Evolutionary conservation across 805 yeast genomes (phyloP).

Genomic region (Saccharomycopsis babjevae): DNA sequence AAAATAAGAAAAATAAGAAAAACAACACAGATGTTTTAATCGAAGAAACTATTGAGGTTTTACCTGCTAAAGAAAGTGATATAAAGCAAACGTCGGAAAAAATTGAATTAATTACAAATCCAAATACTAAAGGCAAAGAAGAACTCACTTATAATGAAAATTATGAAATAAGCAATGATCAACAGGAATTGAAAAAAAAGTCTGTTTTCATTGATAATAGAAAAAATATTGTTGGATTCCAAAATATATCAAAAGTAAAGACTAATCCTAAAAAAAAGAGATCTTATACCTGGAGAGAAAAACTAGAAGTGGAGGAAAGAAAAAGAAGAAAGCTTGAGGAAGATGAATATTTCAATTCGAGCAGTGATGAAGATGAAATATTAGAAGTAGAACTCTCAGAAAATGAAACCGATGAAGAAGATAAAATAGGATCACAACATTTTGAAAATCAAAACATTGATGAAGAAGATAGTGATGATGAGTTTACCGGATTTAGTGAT

Average conservation of each 20-base stretch:
- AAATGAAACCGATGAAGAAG: constrained; percentile 14
- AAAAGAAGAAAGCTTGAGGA: constrained; percentile 41
- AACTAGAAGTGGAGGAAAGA: constrained; percentile 37
- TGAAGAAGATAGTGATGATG: constrained; percentile 16
- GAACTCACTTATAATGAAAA: neutral
- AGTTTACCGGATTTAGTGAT: constrained; percentile 14
- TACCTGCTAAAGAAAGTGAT: neutral
- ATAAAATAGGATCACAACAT: neutral
- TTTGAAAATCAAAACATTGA: constrained; percentile 13
- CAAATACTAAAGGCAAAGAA: neutral
- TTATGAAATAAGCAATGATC: constrained; percentile 14
- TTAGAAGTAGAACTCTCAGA: constrained; percentile 3
- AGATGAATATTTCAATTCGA: constrained; percentile 46
- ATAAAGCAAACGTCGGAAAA: neutral
- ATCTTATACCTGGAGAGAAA: constrained; percentile 67
- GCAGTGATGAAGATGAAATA: constrained; percentile 23
- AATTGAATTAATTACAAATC: neutral
- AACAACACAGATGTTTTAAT: constrained; percentile 21
- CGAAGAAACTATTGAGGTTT: neutral
- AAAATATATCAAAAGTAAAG: constrained; percentile 38
- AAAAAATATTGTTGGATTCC: constrained; percentile 60
- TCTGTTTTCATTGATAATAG: constrained; percentile 62
- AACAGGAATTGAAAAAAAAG: constrained; percentile 21
- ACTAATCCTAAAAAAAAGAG: constrained; percentile 33
- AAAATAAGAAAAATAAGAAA: constrained; percentile 38